Evolutionary conservation across 129 eudicot species (phyloP).

Genomic region (Arctium lappa): DNA sequence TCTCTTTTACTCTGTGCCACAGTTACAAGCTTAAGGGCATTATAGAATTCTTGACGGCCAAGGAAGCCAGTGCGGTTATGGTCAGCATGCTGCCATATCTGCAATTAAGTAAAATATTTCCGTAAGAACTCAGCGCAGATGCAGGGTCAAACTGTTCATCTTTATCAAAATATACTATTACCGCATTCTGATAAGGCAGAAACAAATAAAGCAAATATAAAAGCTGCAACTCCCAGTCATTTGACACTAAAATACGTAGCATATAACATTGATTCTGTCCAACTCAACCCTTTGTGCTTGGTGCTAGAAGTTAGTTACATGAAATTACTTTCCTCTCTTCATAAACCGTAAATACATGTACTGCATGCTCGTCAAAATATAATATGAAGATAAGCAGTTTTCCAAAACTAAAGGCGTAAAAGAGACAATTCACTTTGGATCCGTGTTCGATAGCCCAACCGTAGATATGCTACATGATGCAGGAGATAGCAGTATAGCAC

Average conservation of each 20-base stretch:
- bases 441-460: not conserved
- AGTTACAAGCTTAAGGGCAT: conserved; percentile 91
- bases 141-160: not conserved
- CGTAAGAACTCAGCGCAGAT: not conserved
- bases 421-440: not conserved
- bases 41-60: conserved; percentile 85
- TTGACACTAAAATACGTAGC: not conserved
- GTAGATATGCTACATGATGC: not conserved
- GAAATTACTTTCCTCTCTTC: not conserved
- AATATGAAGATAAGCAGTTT: not conserved
- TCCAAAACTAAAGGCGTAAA: not conserved
- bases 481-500: not conserved
- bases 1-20: conserved; percentile 97
- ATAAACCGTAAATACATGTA: not conserved
- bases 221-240: conserved; percentile 2
- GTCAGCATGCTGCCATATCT: conserved; percentile 98
- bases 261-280: not conserved
- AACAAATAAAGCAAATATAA: not conserved
- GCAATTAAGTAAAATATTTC: conserved; percentile 28
- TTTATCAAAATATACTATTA: not conserved
- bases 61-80: conserved; percentile 79
- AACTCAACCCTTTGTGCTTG: not conserved
- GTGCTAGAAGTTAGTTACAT: not conserved
- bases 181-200: not conserved
- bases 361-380: conserved; percentile 7